These are phyloP conservation scores for Blechomonas ayalai DNA, from an alignment of 208 protist species.

Conservation along the genomic window DNA sequence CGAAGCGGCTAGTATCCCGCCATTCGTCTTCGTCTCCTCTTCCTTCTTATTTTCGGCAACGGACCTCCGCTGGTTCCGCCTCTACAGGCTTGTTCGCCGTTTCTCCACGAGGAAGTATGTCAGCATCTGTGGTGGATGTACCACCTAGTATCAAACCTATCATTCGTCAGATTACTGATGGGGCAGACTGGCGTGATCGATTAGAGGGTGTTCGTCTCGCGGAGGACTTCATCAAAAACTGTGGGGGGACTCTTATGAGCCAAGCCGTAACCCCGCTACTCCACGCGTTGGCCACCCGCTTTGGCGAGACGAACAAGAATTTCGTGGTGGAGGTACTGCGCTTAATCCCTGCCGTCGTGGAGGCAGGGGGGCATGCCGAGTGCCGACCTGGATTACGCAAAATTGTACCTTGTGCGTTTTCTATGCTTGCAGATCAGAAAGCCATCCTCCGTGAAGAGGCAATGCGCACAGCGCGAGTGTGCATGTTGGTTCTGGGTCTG, in stretches of 20 bases:
- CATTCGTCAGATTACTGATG: slow-evolving; percentile 50
- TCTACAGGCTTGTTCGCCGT: too few relatives aligned
- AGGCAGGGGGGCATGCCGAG: slow-evolving; percentile 33
- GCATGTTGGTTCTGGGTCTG: slow-evolving; percentile 55
- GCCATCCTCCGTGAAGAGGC: slow-evolving; percentile 68
- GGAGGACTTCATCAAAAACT: slow-evolving; percentile 41
- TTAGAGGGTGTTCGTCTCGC: slow-evolving; percentile 53
- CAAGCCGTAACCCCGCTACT: slow-evolving; percentile 32
- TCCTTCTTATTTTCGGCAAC: too few relatives aligned
- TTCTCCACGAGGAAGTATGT: too few relatives aligned
- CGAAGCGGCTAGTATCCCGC: too few relatives aligned
- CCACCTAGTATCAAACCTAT: too few relatives aligned
- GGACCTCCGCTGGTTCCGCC: too few relatives aligned
- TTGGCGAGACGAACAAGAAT: slow-evolving; percentile 85
- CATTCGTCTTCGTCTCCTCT: too few relatives aligned
- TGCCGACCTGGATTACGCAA: slow-evolving; percentile 30
- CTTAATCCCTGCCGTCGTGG: slow-evolving; percentile 49
- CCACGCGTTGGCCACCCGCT: slow-evolving; percentile 48
- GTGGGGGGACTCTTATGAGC: slow-evolving; percentile 26
- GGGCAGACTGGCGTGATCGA: slow-evolving; percentile 68
- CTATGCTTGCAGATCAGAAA: slow-evolving; percentile 82
- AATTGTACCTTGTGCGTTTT: slow-evolving; percentile 50
- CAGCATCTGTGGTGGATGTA: too few relatives aligned
- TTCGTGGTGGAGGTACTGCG: slow-evolving; percentile 80
- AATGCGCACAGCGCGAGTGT: slow-evolving; percentile 33